Evolutionary conservation across 2,329 filamentous ascomycete genomes (phyloP).

Genomic region (Meredithiella fracta): DNA sequence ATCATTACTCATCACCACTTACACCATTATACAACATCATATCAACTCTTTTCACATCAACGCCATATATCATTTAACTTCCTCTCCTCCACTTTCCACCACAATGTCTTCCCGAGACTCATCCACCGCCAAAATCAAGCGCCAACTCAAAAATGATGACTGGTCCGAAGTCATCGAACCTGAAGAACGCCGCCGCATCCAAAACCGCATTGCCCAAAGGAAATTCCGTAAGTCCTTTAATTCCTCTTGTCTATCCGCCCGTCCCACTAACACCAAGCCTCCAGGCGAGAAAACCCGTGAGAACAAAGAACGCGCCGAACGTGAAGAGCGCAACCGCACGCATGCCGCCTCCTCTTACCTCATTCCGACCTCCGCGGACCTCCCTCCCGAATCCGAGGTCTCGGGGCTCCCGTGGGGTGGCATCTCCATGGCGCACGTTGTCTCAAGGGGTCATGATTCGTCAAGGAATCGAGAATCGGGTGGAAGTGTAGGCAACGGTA

Average conservation of each 20-base stretch:
- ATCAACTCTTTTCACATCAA: background rate
- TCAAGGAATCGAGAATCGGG: conserved; percentile 27
- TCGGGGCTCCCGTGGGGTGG: conserved; percentile 60
- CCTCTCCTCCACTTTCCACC: background rate
- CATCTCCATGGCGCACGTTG: conserved; percentile 41
- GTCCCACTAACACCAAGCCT: background rate
- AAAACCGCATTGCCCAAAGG: conserved; percentile 60
- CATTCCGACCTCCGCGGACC: conserved; percentile 40
- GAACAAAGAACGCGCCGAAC: conserved; percentile 47
- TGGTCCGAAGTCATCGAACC: conserved; percentile 56
- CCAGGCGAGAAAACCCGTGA: conserved; percentile 54
- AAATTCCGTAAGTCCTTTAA: conserved; percentile 47
- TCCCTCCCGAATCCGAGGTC: conserved; percentile 32
- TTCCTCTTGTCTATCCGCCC: no score
- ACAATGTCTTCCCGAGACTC: background rate
- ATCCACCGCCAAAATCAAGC: conserved; percentile 22
- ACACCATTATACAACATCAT: no score
- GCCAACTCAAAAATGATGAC: conserved; percentile 34
- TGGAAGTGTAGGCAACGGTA: conserved; percentile 12
- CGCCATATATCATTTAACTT: background rate
- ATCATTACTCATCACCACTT: no score
- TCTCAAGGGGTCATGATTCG: conserved; percentile 32
- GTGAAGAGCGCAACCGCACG: conserved; percentile 45
- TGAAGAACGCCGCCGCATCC: conserved; percentile 54
- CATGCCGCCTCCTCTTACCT: conserved; percentile 49